Evolutionary conservation across 2,329 filamentous ascomycete genomes (phyloP), one percentile per base, ranked within the genome.

Genomic region (Microcyclosporella mali): DNA sequence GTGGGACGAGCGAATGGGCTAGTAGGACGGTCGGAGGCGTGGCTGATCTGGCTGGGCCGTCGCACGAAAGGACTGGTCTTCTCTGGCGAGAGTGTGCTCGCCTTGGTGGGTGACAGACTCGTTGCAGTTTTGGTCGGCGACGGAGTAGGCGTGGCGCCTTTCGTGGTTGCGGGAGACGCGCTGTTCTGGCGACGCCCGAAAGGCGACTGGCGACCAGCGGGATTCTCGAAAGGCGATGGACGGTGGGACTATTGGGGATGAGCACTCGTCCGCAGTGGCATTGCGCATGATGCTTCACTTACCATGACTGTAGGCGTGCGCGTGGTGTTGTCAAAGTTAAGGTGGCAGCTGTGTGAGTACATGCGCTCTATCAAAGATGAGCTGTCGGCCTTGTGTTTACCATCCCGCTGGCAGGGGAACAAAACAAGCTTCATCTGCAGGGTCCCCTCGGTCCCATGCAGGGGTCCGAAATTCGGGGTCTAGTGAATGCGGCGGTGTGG

Each of bases 121-220:
- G 56, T 48, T 31, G 50, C 36, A 7, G 43, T 32, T 39, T 70
- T 69, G 11, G 66, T 58, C 15, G 66, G 67, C 30, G 68, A 70
- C 36, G 56, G 59, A 36, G 55, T 63, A 4, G 67, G 65, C 10
- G 67, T 69, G n/a, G 58, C 57, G 19, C 61, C 63, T 12, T 52
- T 50, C 17, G 48, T 41, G 25, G 51, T 56, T 35, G 55, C 54
- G 45, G 56, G 57, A 30, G 50, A 61, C n/a, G 45, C 50, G 34
- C 50, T 61, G 52, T 59, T 57, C 41, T 61, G 58, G n/a, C 60
- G 54, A 16, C 51, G 50, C n/a, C n/a, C n/a, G 44, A 63, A 66
- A 1, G 63, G 61, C 27, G 61, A 62, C 49, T 64, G 56, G 37
- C 61, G 52, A 37, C 45, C 53, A n/a, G 43, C 27, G 12, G 45